Base-by-base conservation (phyloP, 495 filamentous ascomycete genomes). In the Xylaria venustula region DNA sequence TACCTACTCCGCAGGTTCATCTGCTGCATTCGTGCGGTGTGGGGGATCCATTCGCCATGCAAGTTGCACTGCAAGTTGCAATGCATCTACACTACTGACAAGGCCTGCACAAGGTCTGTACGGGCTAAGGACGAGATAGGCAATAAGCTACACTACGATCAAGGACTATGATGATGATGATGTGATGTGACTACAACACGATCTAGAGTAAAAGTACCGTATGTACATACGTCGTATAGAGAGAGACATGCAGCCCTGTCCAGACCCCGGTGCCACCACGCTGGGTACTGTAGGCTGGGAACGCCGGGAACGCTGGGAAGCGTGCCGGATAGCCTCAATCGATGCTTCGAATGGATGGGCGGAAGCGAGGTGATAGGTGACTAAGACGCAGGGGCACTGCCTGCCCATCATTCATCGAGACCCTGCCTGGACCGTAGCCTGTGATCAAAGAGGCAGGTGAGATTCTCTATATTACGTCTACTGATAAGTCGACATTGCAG, bases 381-480 rank as follows among this genome's bases (percentile, higher is more conserved):
- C 17, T 19, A 58, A 40, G 30, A 20, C 30, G 32, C 54, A 40
- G 32, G 54, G 42, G 44, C 14, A 5, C 15, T 25, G 54, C 28
- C 36, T 23, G 41, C 26, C n/a, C 9, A 15, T 58, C 30, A 26
- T 37, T 23, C 1, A 25, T 17, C 28, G 12, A 26, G 42, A 58
- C 54, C 54, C 42, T 47, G 54, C 32, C 7, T 3, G 28, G 44
- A 19, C n/a, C 19, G 19, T 48, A 45, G 49, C n/a, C 32, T 28
- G n/a, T 2, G 58, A 61, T 61, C 47, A 61, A 61, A 61, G 41
- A 61, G 58, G 58, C 58, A 61, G 58, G 58, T 61, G 58, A 25
- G n/a, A n/a, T n/a, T n/a, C n/a, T n/a, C 32, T 37, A 37, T 58
- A 26, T n/a, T 15, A 23, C 32, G 14, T 47, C 28, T 40, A 47